Evolutionary conservation across 192 early-diverging fungal genomes (phyloP).

Genomic region (Podila epigama): DNA sequence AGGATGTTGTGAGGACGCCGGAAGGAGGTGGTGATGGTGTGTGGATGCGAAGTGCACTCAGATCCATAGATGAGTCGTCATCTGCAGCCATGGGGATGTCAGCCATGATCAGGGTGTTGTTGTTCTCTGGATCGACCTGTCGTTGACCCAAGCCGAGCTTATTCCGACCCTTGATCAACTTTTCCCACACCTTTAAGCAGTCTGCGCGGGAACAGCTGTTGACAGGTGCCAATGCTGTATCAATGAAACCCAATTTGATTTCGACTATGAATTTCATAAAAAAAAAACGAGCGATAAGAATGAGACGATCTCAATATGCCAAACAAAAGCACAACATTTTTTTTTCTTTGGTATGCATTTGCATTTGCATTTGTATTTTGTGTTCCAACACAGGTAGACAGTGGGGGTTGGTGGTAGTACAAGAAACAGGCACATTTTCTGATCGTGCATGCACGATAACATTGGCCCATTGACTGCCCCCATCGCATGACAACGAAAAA

Average conservation of each 20-base stretch:
- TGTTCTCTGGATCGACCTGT: constrained; percentile 14
- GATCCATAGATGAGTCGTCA: constrained; percentile 19
- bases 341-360: no score
- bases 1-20: constrained; percentile 12
- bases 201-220: constrained; percentile 3
- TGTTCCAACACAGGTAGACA: no score
- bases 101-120: constrained; percentile 14
- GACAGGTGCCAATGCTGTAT: constrained; percentile 20
- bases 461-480: no score
- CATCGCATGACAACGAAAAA: neutral
- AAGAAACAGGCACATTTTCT: no score
- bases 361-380: no score
- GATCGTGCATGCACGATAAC: no score
- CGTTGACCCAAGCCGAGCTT: constrained; percentile 45
- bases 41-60: constrained; percentile 17
- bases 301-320: no score
- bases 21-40: constrained; percentile 30
- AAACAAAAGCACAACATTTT: no score
- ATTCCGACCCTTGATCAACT: constrained; percentile 34
- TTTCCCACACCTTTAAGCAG: constrained; percentile 15
- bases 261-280: constrained; percentile 10
- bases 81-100: constrained; percentile 35
- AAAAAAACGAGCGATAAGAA: neutral
- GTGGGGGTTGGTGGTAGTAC: no score
- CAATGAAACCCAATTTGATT: constrained; percentile 43